phyloP scores from a whole-genome alignment of 768 basidiomycete species.

The Pleurotus giganteus region DNA sequence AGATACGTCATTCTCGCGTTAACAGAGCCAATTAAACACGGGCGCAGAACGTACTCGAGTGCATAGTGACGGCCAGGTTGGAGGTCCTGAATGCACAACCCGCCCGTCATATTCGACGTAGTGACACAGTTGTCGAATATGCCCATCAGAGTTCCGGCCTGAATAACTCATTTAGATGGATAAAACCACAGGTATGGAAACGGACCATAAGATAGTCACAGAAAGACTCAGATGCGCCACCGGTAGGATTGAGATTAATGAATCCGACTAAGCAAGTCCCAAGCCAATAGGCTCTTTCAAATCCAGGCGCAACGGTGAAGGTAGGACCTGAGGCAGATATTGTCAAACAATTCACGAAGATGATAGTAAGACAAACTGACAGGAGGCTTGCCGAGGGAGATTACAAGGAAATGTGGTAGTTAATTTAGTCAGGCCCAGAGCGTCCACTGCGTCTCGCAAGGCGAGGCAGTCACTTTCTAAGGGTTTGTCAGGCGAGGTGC shows the following conservation, averaged over 20 bases:
- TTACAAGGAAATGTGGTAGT: conserved; percentile 9
- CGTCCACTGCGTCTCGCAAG: conserved; percentile 8
- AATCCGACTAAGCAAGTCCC: conserved; percentile 12
- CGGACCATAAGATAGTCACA: conserved; percentile 14
- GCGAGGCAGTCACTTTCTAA: conserved; percentile 6
- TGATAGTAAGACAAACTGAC: not conserved
- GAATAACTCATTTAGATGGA: not conserved
- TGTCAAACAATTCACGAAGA: no score
- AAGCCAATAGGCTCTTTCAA: conserved; percentile 10
- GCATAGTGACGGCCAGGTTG: not conserved
- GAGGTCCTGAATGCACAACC: conserved; percentile 2
- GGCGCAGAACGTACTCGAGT: conserved; percentile 6
- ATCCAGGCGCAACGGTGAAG: conserved; percentile 11
- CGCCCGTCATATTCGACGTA: not conserved
- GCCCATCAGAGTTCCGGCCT: conserved; percentile 2
- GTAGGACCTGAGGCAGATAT: conserved; percentile 11
- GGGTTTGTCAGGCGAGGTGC: conserved; percentile 3
- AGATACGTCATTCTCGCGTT: no score
- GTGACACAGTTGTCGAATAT: conserved; percentile 2
- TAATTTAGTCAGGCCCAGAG: conserved; percentile 9
- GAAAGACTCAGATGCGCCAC: conserved; percentile 6
- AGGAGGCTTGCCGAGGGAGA: conserved; percentile 4
- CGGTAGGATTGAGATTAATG: conserved; percentile 11
- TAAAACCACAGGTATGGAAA: not conserved
- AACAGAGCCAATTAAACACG: no score